Evolutionary conservation across 179 eudicot species (phyloP).

Genomic region (Drosera spatulata): DNA sequence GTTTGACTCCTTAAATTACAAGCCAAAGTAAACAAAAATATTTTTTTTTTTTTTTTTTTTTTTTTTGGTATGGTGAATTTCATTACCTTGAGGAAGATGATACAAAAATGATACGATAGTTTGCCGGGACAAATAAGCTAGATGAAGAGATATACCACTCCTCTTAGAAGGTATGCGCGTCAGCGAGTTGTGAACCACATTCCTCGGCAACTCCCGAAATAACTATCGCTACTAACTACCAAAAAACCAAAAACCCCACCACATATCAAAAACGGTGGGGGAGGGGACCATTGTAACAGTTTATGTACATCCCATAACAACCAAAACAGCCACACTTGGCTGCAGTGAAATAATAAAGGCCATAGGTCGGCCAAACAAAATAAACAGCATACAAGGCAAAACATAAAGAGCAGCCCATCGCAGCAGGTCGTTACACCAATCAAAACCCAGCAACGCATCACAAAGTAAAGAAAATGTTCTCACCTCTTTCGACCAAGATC

Average conservation of each 20-base stretch:
- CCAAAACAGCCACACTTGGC: too few relatives aligned
- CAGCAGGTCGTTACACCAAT: background rate
- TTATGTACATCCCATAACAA: too few relatives aligned
- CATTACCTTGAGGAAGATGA: background rate
- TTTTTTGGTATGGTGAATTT: background rate
- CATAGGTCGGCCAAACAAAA: too few relatives aligned
- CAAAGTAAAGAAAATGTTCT: conserved; percentile 1
- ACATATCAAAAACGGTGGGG: too few relatives aligned
- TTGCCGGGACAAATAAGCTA: background rate
- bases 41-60: too few relatives aligned
- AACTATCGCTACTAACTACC: too few relatives aligned
- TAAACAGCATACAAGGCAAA: too few relatives aligned
- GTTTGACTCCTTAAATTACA: background rate
- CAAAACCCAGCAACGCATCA: background rate
- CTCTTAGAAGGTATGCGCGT: background rate
- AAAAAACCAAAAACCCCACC: too few relatives aligned
- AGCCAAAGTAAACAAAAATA: background rate
- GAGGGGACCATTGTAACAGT: too few relatives aligned
- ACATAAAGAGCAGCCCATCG: too few relatives aligned
- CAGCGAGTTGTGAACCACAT: background rate
- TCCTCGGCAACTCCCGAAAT: too few relatives aligned
- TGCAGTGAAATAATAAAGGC: too few relatives aligned
- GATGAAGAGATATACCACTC: background rate
- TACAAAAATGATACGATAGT: background rate
- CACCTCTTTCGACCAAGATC: conserved; percentile 95